These are phyloP conservation scores for Ustilago bromivora DNA, from an alignment of 1,284 basidiomycete genomes.

Conservation along the genomic window DNA sequence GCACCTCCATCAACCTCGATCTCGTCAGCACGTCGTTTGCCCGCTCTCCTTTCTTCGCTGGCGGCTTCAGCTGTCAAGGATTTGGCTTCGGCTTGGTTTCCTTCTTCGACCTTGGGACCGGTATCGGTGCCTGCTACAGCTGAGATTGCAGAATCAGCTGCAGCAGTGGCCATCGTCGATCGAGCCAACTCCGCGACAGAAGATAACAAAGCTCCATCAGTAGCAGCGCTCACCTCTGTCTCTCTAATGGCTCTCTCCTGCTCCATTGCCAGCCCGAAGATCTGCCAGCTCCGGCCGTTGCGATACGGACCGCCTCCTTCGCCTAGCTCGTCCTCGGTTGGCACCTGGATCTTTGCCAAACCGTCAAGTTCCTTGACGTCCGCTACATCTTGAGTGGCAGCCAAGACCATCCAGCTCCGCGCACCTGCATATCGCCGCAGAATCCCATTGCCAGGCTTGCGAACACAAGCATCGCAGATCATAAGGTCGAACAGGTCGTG, in stretches of 20 bases:
- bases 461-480: slow-evolving; percentile 66
- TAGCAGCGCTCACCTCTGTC: slow-evolving; percentile 27
- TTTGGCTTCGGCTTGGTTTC: background rate
- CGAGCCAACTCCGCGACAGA: slow-evolving; percentile 50
- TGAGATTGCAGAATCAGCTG: slow-evolving; percentile 2
- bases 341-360: slow-evolving; percentile 39
- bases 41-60: slow-evolving; percentile 3
- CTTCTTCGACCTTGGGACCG: slow-evolving; percentile 3
- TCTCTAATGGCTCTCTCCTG: slow-evolving; percentile 32
- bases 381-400: slow-evolving; percentile 22
- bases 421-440: slow-evolving; percentile 59
- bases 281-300: slow-evolving; percentile 42
- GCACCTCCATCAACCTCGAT: background rate
- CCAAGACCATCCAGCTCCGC: slow-evolving; percentile 53
- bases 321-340: slow-evolving; percentile 35
- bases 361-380: slow-evolving; percentile 28
- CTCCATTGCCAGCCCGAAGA: slow-evolving; percentile 47
- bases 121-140: slow-evolving; percentile 4
- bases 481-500: slow-evolving; percentile 63
- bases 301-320: slow-evolving; percentile 24
- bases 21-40: slow-evolving; percentile 38
- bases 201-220: slow-evolving; percentile 38
- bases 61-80: background rate
- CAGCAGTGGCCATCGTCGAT: slow-evolving; percentile 18
- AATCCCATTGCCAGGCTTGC: slow-evolving; percentile 35